Percentiles rank a stretch among this genome's conserved stretches.
Evolutionary conservation across 2,329 filamentous ascomycete genomes (phyloP).

Genomic region (Aspergillus vadensis): DNA sequence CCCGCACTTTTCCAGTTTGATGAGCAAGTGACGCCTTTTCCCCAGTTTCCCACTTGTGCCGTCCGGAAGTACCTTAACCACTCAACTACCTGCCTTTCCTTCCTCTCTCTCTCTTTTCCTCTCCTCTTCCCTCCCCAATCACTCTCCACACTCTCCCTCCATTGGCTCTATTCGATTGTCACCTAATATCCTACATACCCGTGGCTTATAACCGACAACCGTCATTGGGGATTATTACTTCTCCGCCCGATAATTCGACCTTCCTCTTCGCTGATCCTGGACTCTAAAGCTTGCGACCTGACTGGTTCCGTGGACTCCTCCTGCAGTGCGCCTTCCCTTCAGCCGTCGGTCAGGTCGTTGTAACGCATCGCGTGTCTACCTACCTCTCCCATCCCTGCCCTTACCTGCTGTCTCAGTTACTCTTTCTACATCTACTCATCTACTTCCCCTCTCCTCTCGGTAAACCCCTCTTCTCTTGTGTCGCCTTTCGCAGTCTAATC

Average conservation of each 20-base stretch:
- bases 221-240: conserved; percentile 16
- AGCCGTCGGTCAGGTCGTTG: conserved; percentile 20
- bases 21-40: conserved; percentile 14
- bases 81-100: conserved; percentile 10
- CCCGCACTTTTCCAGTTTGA: conserved; percentile 20
- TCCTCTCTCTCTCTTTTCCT: conserved; percentile 13
- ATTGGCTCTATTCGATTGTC: conserved; percentile 19
- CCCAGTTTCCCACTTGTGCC: conserved; percentile 22
- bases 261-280: conserved; percentile 20
- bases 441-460: conserved; percentile 14
- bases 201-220: conserved; percentile 14
- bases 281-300: conserved; percentile 18
- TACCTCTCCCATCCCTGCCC: conserved; percentile 16
- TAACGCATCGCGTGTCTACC: conserved; percentile 16
- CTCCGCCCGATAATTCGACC: conserved; percentile 17
- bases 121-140: conserved; percentile 12
- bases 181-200: conserved; percentile 9
- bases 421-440: not conserved
- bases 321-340: conserved; percentile 19
- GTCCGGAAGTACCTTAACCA: not conserved
- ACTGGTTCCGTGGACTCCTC: conserved; percentile 19
- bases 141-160: conserved; percentile 7
- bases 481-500: conserved; percentile 12
- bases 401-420: conserved; percentile 11
- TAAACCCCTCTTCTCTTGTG: conserved; percentile 13